Percentiles rank a stretch among this genome's conserved stretches.
Conservation (phyloP, 805 yeast genomes). For the Wickerhamiella lipophila region DNA sequence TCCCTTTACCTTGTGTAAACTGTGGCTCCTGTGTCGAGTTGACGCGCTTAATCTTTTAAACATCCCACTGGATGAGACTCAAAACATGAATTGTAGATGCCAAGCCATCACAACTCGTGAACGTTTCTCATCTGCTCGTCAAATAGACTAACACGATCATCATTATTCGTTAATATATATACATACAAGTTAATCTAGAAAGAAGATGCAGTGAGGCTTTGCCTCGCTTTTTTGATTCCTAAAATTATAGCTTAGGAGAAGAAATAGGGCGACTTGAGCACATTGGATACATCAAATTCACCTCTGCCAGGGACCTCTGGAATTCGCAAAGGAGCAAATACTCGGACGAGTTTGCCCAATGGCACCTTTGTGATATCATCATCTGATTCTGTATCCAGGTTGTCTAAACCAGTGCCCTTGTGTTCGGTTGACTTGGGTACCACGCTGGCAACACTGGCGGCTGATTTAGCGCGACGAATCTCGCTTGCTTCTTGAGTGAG, state of each 20-base stretch:
- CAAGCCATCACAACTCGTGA: too few relatives aligned
- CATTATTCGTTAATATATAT: background rate
- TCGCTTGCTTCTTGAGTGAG: constrained; percentile 23
- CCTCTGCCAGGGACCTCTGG: constrained; percentile 73
- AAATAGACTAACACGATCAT: background rate
- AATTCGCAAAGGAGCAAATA: constrained; percentile 54
- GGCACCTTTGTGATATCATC: constrained; percentile 21
- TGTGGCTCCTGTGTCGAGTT: too few relatives aligned
- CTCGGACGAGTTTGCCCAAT: constrained; percentile 25
- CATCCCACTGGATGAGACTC: too few relatives aligned
- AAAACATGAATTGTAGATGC: too few relatives aligned
- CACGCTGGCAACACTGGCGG: background rate
- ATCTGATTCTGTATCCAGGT: constrained; percentile 24
- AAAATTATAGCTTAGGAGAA: too few relatives aligned
- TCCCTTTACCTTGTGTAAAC: too few relatives aligned
- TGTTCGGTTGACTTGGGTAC: constrained; percentile 25
- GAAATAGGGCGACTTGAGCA: constrained; percentile 67
- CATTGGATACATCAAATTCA: constrained; percentile 62
- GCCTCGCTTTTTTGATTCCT: too few relatives aligned
- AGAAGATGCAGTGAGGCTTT: too few relatives aligned
- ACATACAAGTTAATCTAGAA: background rate
- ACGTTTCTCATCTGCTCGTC: too few relatives aligned
- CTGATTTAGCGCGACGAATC: constrained; percentile 8
- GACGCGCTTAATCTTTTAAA: too few relatives aligned
- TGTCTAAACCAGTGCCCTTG: constrained; percentile 27